Percentiles rank a stretch among this genome's conserved stretches.
These are phyloP conservation scores for Ascochyta fabae DNA, from an alignment of 2,329 filamentous ascomycete genomes.

Conservation along the genomic window DNA sequence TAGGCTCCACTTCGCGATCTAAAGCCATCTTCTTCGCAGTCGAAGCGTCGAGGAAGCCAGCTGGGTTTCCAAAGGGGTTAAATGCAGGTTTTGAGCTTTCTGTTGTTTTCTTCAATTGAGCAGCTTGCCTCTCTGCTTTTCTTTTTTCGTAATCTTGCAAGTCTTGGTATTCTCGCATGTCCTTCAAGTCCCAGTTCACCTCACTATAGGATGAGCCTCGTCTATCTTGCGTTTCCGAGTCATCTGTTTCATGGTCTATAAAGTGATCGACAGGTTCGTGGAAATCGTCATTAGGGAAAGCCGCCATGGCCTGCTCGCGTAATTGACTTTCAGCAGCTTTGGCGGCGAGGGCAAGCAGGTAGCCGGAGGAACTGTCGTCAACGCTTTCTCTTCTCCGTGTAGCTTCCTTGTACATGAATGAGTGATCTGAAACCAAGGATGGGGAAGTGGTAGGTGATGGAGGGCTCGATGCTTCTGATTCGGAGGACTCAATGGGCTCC, in stretches of 20 bases:
- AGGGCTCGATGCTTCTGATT: slow-evolving; percentile 58
- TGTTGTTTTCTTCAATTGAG: slow-evolving; percentile 46
- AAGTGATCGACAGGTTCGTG: slow-evolving; percentile 76
- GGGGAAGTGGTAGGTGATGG: slow-evolving; percentile 56
- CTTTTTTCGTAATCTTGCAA: slow-evolving; percentile 54
- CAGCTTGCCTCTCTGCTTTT: slow-evolving; percentile 28
- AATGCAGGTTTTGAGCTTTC: slow-evolving; percentile 26
- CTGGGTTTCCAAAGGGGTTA: slow-evolving; percentile 51
- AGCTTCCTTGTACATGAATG: slow-evolving; percentile 58
- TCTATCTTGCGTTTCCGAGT: slow-evolving; percentile 45
- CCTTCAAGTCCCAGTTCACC: slow-evolving; percentile 75
- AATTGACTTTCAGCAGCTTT: slow-evolving; percentile 81
- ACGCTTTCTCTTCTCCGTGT: slow-evolving; percentile 68
- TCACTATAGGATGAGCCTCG: slow-evolving; percentile 70
- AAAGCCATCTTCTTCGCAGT: slow-evolving; percentile 38
- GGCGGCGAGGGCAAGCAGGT: slow-evolving; percentile 79
- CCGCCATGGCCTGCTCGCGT: slow-evolving; percentile 76
- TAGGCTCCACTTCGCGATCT: slow-evolving; percentile 57
- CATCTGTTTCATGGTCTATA: slow-evolving; percentile 64
- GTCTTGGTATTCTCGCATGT: slow-evolving; percentile 80
- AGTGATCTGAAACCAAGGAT: slow-evolving; percentile 57
- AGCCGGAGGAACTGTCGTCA: slow-evolving; percentile 77
- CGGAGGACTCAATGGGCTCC: slow-evolving; percentile 67
- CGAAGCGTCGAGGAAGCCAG: slow-evolving; percentile 34
- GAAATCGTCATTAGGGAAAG: slow-evolving; percentile 74